phyloP scores from a whole-genome alignment of 169 alveolate genomes.

The Plasmodium adleri region DNA sequence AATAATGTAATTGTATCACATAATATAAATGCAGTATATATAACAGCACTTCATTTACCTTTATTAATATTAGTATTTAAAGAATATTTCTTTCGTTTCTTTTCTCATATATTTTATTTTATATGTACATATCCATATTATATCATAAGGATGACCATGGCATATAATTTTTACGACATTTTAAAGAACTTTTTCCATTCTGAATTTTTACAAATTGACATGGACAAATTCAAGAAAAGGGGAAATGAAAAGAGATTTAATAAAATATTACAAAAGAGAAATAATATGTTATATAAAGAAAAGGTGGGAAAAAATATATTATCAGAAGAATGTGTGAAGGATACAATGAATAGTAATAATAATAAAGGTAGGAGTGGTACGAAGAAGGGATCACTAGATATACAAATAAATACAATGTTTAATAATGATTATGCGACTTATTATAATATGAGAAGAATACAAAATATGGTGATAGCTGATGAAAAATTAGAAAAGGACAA shows the following conservation, averaged over 20 bases:
- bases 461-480: neutral
- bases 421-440: slow-evolving; percentile 16
- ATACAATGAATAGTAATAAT: neutral
- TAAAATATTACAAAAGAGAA: slow-evolving; percentile 1
- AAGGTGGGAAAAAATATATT: neutral
- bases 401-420: neutral
- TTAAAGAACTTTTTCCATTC: slow-evolving; percentile 25
- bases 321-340: neutral
- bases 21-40: slow-evolving; percentile 72
- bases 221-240: slow-evolving; percentile 13
- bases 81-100: slow-evolving; percentile 52
- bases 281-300: neutral
- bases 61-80: slow-evolving; percentile 34
- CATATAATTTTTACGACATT: slow-evolving; percentile 57
- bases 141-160: slow-evolving; percentile 55
- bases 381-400: neutral
- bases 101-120: slow-evolving; percentile 74
- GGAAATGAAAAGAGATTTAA: slow-evolving; percentile 10
- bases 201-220: slow-evolving; percentile 7
- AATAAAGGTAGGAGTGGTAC: neutral
- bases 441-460: slow-evolving; percentile 11
- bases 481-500: neutral
- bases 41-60: slow-evolving; percentile 44
- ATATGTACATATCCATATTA: slow-evolving; percentile 75
- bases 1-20: slow-evolving; percentile 59